Conservation (phyloP, 805 yeast genomes). For the Wickerhamiella vanderwaltii region DNA sequence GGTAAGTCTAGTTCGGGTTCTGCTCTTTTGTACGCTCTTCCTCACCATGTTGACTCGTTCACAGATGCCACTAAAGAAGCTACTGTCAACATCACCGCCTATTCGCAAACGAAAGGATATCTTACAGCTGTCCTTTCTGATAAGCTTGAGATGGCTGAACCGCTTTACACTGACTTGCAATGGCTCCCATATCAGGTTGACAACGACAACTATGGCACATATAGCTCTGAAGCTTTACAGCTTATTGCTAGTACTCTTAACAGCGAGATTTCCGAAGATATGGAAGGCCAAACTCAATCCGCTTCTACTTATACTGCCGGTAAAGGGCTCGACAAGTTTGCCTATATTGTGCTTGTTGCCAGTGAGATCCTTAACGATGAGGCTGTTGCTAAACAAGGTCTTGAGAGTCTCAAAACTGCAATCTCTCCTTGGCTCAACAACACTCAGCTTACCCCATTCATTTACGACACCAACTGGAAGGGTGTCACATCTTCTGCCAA, state of each 20-base stretch:
- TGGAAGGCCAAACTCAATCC: slow-evolving; percentile 44
- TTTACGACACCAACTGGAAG: slow-evolving; percentile 58
- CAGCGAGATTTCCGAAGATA: slow-evolving; percentile 44
- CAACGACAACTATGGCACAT: slow-evolving; percentile 31
- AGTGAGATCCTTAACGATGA: slow-evolving; percentile 51
- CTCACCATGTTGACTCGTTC: slow-evolving; percentile 48
- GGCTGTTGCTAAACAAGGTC: slow-evolving; percentile 37
- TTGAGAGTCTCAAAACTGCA: slow-evolving; percentile 53
- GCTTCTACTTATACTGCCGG: slow-evolving; percentile 90
- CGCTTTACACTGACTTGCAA: slow-evolving; percentile 34
- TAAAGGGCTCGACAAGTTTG: slow-evolving; percentile 78
- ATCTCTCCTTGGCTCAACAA: slow-evolving; percentile 57
- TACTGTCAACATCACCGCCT: slow-evolving; percentile 27
- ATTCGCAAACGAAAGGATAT: slow-evolving; percentile 39
- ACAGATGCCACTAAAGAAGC: slow-evolving; percentile 24
- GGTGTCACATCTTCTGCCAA: slow-evolving; percentile 29
- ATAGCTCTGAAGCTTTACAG: slow-evolving; percentile 30
- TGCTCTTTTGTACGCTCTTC: slow-evolving; percentile 47
- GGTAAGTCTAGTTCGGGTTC: slow-evolving; percentile 38
- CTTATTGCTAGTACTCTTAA: slow-evolving; percentile 38
- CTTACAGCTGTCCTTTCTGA: slow-evolving; percentile 29
- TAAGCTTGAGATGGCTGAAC: slow-evolving; percentile 27
- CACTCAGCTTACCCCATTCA: slow-evolving; percentile 57
- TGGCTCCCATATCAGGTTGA: slow-evolving; percentile 43
- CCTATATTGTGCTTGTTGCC: slow-evolving; percentile 66